phyloP scores from a whole-genome alignment of 306 rosid species.

The Bauhinia variegata region DNA sequence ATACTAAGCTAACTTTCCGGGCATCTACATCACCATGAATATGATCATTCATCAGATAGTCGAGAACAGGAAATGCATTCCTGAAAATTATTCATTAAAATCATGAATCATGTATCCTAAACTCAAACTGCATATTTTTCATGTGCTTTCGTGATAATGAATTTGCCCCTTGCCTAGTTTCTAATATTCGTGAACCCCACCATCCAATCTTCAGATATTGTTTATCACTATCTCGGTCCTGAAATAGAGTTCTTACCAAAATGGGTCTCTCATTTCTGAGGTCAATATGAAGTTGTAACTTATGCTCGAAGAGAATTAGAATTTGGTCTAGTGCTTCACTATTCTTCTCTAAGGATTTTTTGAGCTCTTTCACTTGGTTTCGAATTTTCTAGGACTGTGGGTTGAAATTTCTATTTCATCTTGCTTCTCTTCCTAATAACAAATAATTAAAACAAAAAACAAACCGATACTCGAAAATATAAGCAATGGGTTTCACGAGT shows the following conservation, averaged over 20 bases:
- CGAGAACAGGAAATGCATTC: background rate
- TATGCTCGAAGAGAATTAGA: too few species aligned
- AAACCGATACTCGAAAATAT: constrained; percentile 26
- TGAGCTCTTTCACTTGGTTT: too few species aligned
- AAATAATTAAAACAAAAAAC: too few species aligned
- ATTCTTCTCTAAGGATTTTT: too few species aligned
- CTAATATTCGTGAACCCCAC: background rate
- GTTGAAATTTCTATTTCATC: too few species aligned
- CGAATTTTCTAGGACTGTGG: too few species aligned
- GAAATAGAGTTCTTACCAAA: background rate
- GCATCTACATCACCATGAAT: constrained; percentile 6
- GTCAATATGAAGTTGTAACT: constrained; percentile 28
- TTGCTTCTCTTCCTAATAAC: too few species aligned
- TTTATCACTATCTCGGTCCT: background rate
- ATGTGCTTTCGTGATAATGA: background rate
- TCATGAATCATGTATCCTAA: constrained; percentile 5
- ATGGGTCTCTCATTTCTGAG: constrained; percentile 35
- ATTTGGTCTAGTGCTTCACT: too few species aligned
- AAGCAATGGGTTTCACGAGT: constrained; percentile 40
- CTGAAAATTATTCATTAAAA: background rate
- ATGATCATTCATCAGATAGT: background rate
- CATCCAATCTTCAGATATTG: background rate
- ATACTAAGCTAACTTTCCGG: background rate
- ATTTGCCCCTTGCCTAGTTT: background rate
- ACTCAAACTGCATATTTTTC: background rate